Conservation (phyloP, 1,139 yeast species). For the Geotrichum histeridarum region DNA sequence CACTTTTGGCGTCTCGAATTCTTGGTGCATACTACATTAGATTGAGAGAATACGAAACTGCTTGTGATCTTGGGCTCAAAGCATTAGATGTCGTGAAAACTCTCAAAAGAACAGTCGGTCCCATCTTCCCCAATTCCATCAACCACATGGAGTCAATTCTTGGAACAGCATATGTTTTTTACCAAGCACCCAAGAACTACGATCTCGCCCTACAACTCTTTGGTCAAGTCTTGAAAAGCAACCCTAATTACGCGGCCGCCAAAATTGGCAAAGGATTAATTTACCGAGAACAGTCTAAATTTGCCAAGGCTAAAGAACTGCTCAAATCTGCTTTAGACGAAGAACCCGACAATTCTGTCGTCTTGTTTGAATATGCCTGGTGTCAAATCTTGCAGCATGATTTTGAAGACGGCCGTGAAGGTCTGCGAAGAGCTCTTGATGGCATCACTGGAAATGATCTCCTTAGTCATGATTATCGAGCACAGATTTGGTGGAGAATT, state of each 20-base stretch:
- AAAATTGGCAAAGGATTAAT: constrained; percentile 79
- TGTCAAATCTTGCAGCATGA: constrained; percentile 57
- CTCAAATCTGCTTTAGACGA: constrained; percentile 49
- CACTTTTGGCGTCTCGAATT: constrained; percentile 61
- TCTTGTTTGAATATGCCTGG: constrained; percentile 74
- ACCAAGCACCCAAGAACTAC: constrained; percentile 87
- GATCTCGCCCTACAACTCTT: constrained; percentile 68
- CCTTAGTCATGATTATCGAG: constrained; percentile 51
- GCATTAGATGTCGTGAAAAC: constrained; percentile 52
- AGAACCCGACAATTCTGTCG: constrained; percentile 54
- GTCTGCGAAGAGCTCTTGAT: constrained; percentile 44
- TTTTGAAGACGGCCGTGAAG: constrained; percentile 50
- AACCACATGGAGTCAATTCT: constrained; percentile 59
- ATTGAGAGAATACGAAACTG: constrained; percentile 59
- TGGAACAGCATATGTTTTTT: constrained; percentile 74
- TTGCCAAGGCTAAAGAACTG: constrained; percentile 49
- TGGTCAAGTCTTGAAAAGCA: constrained; percentile 51
- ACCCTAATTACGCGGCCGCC: constrained; percentile 55
- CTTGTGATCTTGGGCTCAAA: constrained; percentile 55
- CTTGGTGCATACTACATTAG: constrained; percentile 57
- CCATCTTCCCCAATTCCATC: constrained; percentile 48
- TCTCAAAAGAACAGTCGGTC: constrained; percentile 45
- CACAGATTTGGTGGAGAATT: constrained; percentile 63
- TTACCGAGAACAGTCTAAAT: constrained; percentile 58
- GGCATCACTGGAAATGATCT: constrained; percentile 49